Evolutionary conservation across 768 basidiomycete species (phyloP).

Genomic region (Mycena floridula): DNA sequence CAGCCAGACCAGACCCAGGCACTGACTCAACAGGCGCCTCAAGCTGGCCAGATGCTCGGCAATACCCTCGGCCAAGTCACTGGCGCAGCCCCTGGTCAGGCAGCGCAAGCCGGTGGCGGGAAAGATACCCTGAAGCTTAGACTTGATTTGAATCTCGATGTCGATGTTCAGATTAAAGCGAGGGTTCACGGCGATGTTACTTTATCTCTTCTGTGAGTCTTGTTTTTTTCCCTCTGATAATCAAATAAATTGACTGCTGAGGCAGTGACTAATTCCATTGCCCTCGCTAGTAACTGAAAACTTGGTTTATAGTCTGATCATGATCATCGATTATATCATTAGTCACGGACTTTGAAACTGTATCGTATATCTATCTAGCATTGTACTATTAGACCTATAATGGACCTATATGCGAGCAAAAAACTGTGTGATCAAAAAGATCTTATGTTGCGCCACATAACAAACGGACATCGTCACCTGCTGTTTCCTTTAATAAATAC

Average conservation of each 20-base stretch:
- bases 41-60: background rate
- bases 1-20: constrained; percentile 1
- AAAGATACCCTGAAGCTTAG: constrained; percentile 13
- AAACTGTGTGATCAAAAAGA: too few relatives aligned
- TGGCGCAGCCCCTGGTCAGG: too few relatives aligned
- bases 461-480: too few relatives aligned
- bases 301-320: background rate
- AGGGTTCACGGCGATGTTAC: constrained; percentile 15
- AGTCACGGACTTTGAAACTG: background rate
- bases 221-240: background rate
- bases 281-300: too few relatives aligned
- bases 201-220: constrained; percentile 12
- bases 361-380: background rate
- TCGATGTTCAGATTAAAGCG: constrained; percentile 13
- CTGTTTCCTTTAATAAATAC: too few relatives aligned
- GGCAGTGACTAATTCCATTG: constrained; percentile 8
- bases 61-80: constrained; percentile 1
- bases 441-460: too few relatives aligned
- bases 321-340: background rate
- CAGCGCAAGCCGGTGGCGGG: background rate
- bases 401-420: too few relatives aligned
- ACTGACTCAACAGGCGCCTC: constrained; percentile 3
- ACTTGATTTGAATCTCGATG: constrained; percentile 13
- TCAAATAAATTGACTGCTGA: background rate
- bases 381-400: too few relatives aligned